Base-by-base conservation (phyloP, 1,139 yeast species). In the Kurtzmaniella quercitrusa region DNA sequence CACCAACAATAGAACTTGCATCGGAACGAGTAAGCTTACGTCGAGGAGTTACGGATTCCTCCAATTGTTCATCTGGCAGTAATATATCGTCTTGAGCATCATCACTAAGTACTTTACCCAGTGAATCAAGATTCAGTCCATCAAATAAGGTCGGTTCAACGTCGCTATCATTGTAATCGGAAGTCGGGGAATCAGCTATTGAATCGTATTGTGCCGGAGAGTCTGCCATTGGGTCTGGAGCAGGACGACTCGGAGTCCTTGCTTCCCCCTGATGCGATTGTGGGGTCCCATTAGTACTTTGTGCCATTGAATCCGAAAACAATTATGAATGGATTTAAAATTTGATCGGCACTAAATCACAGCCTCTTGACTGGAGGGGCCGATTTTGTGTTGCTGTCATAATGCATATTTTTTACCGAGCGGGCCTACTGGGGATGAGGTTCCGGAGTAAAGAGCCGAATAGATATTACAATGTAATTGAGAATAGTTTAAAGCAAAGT, bases 1-100 rank as follows among this genome's bases (percentile, higher is more conserved):
- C 76, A 6, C 76, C 76, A 18, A 70, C 70, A 38, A 70, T 55
- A 4, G 74, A 66, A 41, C 59, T 55, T 38, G 75, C 75, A 47
- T 70, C 74, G 11, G 53, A 50, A 33, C 51, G 50, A 16, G 68
- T 56, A 5, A 67, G 39, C 18, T 53, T 44, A 28, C 45, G 46
- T 9, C 30, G 9, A 9, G 30, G 30, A 5, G 3, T 26, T 14
- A 3, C 30, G 14, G n/a, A 26, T 5, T 26, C 30, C n/a, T 26
- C 30, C n/a, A 9, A 6, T 26, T 26, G 30, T 3, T 26, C 30
- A 26, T 26, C 30, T 5, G 30, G 14, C 30, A 26, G 30, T 5
- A 26, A 14, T 4, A 26, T 26, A 26, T 26, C 30, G 4, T 9
- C 30, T 11, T 26, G 30, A 14, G 9, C 30, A 26, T 9, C 30